phyloP scores from a whole-genome alignment of 179 eudicot genomes.

The Beta corolliflora region DNA sequence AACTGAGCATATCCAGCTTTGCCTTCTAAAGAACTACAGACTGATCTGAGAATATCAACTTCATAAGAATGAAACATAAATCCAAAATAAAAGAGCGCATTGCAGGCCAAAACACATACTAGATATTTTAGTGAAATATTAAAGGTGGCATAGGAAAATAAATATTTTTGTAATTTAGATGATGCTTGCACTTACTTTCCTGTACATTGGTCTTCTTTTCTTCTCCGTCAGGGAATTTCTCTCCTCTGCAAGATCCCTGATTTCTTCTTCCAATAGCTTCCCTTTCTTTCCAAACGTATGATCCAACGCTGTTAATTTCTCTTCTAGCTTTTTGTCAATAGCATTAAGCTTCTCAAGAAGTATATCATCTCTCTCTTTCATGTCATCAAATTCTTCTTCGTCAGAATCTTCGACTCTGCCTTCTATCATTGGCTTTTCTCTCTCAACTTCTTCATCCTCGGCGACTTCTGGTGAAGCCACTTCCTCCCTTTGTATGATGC shows the following conservation, averaged over 20 bases:
- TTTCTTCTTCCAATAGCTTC: slow-evolving; percentile 83
- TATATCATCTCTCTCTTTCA: slow-evolving; percentile 86
- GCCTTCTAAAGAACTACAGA: not conserved
- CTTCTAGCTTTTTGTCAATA: slow-evolving; percentile 71
- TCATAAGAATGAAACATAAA: not conserved
- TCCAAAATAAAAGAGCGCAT: not conserved
- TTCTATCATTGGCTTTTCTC: slow-evolving; percentile 38
- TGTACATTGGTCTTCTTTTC: slow-evolving; percentile 70
- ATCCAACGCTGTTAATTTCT: slow-evolving; percentile 75
- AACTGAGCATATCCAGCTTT: not conserved
- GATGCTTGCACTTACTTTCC: slow-evolving; percentile 63
- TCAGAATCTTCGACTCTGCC: slow-evolving; percentile 46
- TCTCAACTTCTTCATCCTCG: slow-evolving; percentile 46
- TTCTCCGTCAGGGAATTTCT: slow-evolving; percentile 82
- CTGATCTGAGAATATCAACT: not conserved
- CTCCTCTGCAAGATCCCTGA: slow-evolving; percentile 91
- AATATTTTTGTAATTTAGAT: not conserved
- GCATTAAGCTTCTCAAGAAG: slow-evolving; percentile 70
- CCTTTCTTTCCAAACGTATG: slow-evolving; percentile 94
- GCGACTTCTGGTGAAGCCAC: slow-evolving; percentile 38
- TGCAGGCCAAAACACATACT: not conserved
- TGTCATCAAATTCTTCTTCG: slow-evolving; percentile 66
- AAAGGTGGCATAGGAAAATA: not conserved
- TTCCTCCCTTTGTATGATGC: slow-evolving; percentile 56
- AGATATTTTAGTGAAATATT: not conserved